Evolutionary conservation across 345 rosid species (phyloP), one percentile per base, ranked within the genome.

Genomic region (Citrus trifoliata): DNA sequence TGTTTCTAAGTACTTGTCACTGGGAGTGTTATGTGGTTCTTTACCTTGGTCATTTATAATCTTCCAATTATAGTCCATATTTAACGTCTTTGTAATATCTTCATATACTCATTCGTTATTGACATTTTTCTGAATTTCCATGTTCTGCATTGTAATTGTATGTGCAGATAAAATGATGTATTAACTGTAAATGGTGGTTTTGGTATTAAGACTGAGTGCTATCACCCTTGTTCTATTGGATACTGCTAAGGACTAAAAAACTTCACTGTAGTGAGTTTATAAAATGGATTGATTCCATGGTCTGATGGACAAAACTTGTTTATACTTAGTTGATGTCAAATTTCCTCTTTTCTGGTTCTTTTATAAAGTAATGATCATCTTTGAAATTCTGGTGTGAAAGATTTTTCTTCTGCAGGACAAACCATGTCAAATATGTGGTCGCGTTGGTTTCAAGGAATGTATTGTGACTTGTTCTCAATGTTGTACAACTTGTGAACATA

Each of bases 361-460:
- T 61, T 25, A 10, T 48, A 13, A 58, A 67, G 60, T 10, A 60
- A 28, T 22, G 67, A 79, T 55, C 68, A 71, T 55, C 21, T 12
- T 18, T 67, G 16, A 4, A 13, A 61, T 78, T 30, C 56, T 40
- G 21, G 25, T 71, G 30, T 51, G 32, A 16, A 28, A 24, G 60
- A 77, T 73, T 70, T 63, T 67, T 1, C 19, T 32, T 25, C 76
- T n/a, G 64, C 78, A 87, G 93, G 82, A 28, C 58, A 64, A 76
- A 40, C 21, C 59, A 6, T 90, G 94, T 73, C 77, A 84, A 46
- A 81, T 67, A 61, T 88, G 93, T 70, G 95, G 92, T 75, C 24
- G 18, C 73, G 61, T 73, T 83, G 92, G 86, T 68, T 74, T 24
- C 65, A 74, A 61, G 62, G 82, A 82, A 19, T 12, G 72, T 7